Evolutionary conservation across 371 early-diverging fungal species (phyloP), one percentile per base, ranked within the genome.

Genomic region (Mucor ambiguus): DNA sequence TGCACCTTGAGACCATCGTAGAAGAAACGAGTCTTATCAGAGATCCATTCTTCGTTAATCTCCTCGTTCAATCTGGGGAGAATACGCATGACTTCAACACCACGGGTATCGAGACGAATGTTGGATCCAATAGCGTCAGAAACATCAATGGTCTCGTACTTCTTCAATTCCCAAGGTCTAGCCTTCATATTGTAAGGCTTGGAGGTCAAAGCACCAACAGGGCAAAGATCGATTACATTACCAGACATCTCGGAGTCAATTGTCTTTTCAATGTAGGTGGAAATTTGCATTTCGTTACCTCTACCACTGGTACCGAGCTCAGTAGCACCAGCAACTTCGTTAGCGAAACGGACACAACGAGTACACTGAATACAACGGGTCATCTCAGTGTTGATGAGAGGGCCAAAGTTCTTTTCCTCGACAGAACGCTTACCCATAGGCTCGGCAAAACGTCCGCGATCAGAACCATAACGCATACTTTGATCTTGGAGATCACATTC

Each of bases 361-460:
- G 98, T 98, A 90, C 98, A 98, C 76, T 98, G 98, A 81, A 98
- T 98, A 87, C 98, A 98, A 67, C 98, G 91, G 41, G 93, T 98
- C 98, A 98, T 98, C 58, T 87, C 87, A 26, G 97, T 98, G 80
- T 95, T 94, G 72, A 98, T 93, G 63, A 98, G 84, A 52, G 98
- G 98, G 26, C 98, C 98, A 71, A 98, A 82, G 78, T 97, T 86
- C 87, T 98, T 98, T 85, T 98, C 95, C 81, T 97, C 98, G 14
- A 94, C 95, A 24, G 98, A 95, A 69, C 98, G 93, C 87, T 97
- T 97, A 65, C 93, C 95, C 48, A 77, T 87, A 60, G 87, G 78
- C 79, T 96, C 96, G 44, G 77, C 48, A 81, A 94, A 95, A 69
- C 98, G 91, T 61, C 94, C 92, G 65, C 97, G 92, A 79, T 98